Conservation (phyloP, 306 rosid species). For the Ochetophila trinervis region DNA sequence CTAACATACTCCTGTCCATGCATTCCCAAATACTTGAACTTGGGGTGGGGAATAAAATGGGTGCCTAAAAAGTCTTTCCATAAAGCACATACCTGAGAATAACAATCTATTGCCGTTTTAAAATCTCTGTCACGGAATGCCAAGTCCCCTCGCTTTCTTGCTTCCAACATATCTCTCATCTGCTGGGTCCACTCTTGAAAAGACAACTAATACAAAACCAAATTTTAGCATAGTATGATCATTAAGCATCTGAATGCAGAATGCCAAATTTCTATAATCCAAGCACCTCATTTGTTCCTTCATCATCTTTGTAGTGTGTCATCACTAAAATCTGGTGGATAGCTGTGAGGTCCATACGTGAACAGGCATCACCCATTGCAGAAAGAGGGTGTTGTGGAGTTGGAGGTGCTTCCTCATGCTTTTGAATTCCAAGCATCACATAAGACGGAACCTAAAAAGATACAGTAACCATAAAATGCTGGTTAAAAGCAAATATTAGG, state of each 20-base stretch:
- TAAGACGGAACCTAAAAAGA: slow-evolving; percentile 59
- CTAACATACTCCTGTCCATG: too few species aligned
- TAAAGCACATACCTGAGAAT: slow-evolving; percentile 49
- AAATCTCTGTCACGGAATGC: slow-evolving; percentile 78
- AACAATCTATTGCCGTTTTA: slow-evolving; percentile 59
- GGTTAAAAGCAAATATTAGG: background rate
- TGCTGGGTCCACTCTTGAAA: slow-evolving; percentile 92
- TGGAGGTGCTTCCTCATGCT: slow-evolving; percentile 65
- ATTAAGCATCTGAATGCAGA: slow-evolving; percentile 10
- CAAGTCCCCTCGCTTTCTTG: slow-evolving; percentile 70
- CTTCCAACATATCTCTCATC: slow-evolving; percentile 71
- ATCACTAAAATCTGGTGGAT: slow-evolving; percentile 67
- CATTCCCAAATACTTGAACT: too few species aligned
- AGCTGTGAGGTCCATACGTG: slow-evolving; percentile 74
- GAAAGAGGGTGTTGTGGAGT: slow-evolving; percentile 69
- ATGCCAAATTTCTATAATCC: background rate
- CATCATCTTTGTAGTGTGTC: slow-evolving; percentile 66
- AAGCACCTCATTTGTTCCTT: slow-evolving; percentile 70
- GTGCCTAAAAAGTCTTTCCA: background rate
- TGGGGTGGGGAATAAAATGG: too few species aligned
- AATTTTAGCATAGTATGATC: slow-evolving; percentile 9
- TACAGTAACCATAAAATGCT: background rate
- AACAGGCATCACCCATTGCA: slow-evolving; percentile 71
- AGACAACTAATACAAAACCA: slow-evolving; percentile 42
- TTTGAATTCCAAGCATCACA: slow-evolving; percentile 74